Evolutionary conservation across 257 asterid species (phyloP).

Genomic region (Solanum clarkiae): DNA sequence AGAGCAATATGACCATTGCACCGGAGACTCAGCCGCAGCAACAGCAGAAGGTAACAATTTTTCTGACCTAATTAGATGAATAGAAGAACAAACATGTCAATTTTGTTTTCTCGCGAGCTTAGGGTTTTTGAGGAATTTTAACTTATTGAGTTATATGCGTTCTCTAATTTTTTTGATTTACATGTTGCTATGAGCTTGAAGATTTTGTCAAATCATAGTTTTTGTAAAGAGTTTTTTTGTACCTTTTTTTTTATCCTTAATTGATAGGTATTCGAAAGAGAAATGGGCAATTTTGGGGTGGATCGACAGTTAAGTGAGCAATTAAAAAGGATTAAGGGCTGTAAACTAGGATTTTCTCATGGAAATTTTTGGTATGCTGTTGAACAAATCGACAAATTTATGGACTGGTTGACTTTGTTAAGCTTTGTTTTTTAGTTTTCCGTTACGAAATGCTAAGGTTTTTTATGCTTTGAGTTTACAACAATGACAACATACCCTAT

Average conservation of each 20-base stretch:
- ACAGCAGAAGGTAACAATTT: constrained; percentile 32
- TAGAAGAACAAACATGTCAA: background rate
- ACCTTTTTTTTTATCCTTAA: too few species aligned
- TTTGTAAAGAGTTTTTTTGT: background rate
- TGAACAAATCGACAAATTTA: background rate
- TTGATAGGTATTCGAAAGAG: background rate
- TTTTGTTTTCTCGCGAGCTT: background rate
- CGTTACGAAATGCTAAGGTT: background rate
- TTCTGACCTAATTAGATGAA: background rate
- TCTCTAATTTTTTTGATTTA: background rate
- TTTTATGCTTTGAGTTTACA: background rate
- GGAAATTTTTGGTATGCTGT: background rate
- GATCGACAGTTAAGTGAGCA: background rate
- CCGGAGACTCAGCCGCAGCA: constrained; percentile 37
- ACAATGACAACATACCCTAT: background rate
- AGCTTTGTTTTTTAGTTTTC: background rate
- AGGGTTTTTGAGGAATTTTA: background rate
- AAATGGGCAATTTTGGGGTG: background rate
- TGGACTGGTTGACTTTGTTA: background rate
- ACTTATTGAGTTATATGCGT: background rate
- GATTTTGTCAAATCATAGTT: background rate
- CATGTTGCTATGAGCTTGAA: background rate
- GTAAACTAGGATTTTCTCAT: background rate
- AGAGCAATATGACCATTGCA: constrained; percentile 34
- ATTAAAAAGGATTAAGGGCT: background rate